Conservation (phyloP, 164 flowering plant species). For the Paratinospora sagittata region DNA sequence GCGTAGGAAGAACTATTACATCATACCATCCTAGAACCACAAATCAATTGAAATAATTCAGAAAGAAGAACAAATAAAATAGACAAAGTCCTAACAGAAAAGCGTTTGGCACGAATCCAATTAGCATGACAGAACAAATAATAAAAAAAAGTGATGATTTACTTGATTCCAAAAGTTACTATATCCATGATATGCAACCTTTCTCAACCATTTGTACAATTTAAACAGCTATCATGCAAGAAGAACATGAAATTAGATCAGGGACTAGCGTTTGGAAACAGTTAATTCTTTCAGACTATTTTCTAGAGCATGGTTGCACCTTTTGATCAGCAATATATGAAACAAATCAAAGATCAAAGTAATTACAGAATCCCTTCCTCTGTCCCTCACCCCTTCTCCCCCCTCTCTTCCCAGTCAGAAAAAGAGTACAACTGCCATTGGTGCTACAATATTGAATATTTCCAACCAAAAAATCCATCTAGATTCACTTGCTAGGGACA, state of each 20-base stretch:
- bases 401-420: background rate
- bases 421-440: background rate
- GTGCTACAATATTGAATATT: too few species aligned
- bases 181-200: background rate
- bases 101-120: background rate
- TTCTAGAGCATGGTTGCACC: background rate
- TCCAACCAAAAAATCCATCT: background rate
- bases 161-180: too few species aligned
- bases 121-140: background rate
- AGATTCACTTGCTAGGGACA: background rate
- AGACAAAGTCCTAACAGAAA: background rate
- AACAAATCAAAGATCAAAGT: too few species aligned
- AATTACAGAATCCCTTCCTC: background rate
- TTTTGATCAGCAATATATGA: too few species aligned
- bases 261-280: background rate
- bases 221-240: background rate
- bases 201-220: background rate
- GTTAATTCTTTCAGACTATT: background rate
- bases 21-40: constrained; percentile 79
- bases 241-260: background rate
- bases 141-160: too few species aligned
- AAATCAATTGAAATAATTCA: background rate
- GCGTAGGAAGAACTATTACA: constrained; percentile 60
- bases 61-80: background rate
- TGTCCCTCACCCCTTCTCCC: background rate